A percentile compares a stretch with the other conserved stretches of the same genome.
Evolutionary conservation across 1,284 basidiomycete species (phyloP).

Genomic region (Boletus semigastroideus): DNA sequence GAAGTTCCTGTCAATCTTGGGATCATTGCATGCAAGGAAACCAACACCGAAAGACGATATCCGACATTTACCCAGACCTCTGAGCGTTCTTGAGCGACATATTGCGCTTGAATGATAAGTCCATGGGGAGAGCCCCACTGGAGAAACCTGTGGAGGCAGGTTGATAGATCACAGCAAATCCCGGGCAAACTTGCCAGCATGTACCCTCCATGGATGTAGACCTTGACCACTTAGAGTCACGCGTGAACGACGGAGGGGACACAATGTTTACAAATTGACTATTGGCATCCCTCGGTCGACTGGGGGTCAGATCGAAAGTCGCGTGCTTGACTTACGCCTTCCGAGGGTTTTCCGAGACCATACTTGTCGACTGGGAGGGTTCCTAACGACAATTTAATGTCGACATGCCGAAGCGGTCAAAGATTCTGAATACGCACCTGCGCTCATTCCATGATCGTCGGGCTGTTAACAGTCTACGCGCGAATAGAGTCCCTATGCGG

Average conservation of each 20-base stretch:
- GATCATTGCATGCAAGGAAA: slow-evolving; percentile 64
- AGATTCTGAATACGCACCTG: slow-evolving; percentile 34
- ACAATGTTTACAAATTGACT: slow-evolving; percentile 73
- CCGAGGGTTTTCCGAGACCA: slow-evolving; percentile 64
- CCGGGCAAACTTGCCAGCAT: slow-evolving; percentile 5
- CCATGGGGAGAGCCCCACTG: slow-evolving; percentile 75
- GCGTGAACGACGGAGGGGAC: slow-evolving; percentile 55
- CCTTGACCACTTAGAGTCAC: slow-evolving; percentile 51
- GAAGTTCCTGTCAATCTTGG: slow-evolving; percentile 64
- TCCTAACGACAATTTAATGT: slow-evolving; percentile 19
- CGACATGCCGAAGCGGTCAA: neutral
- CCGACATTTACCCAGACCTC: slow-evolving; percentile 73
- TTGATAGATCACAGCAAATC: neutral
- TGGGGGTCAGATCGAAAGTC: neutral
- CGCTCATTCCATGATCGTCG: slow-evolving; percentile 60
- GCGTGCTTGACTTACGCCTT: slow-evolving; percentile 51
- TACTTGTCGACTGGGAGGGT: slow-evolving; percentile 54
- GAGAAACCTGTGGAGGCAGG: slow-evolving; percentile 53
- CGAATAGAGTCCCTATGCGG: neutral
- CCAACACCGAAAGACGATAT: slow-evolving; percentile 67
- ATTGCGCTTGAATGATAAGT: slow-evolving; percentile 49
- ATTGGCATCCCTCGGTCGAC: neutral
- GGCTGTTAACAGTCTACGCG: slow-evolving; percentile 58
- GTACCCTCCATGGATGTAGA: slow-evolving; percentile 76
- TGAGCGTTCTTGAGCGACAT: slow-evolving; percentile 54